Conservation (phyloP, 805 yeast species). For the Lipomyces kockii region DNA sequence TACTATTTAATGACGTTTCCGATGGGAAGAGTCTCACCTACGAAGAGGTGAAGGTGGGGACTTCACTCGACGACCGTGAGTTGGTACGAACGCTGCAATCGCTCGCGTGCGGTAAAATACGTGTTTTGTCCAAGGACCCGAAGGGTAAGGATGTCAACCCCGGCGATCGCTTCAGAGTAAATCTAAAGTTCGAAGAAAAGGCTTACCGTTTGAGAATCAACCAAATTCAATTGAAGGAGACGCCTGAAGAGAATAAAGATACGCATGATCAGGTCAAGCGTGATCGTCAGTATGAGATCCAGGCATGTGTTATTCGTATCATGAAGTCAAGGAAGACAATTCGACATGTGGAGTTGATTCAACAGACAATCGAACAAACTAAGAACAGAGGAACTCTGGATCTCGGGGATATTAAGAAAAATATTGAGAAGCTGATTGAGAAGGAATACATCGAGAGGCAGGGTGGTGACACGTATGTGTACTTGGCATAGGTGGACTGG, state of each 20-base stretch:
- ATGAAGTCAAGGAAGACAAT: slow-evolving; percentile 42
- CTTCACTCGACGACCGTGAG: slow-evolving; percentile 35
- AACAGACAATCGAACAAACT: slow-evolving; percentile 40
- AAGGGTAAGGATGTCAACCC: slow-evolving; percentile 31
- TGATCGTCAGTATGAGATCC: slow-evolving; percentile 45
- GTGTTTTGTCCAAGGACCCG: slow-evolving; percentile 39
- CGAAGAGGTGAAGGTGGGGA: slow-evolving; percentile 32
- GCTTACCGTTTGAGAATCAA: slow-evolving; percentile 39
- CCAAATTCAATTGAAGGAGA: slow-evolving; percentile 39
- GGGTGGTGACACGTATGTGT: slow-evolving; percentile 30
- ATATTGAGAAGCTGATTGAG: slow-evolving; percentile 42
- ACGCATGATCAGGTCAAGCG: slow-evolving; percentile 39
- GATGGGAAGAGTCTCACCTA: slow-evolving; percentile 34
- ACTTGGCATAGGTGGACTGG: slow-evolving; percentile 20
- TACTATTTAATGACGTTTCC: slow-evolving; percentile 39
- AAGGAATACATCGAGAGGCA: slow-evolving; percentile 41
- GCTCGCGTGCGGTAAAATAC: slow-evolving; percentile 39
- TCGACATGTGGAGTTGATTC: slow-evolving; percentile 41
- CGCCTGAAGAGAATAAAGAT: slow-evolving; percentile 37
- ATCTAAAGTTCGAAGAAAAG: slow-evolving; percentile 38
- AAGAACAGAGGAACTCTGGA: slow-evolving; percentile 42
- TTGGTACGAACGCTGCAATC: slow-evolving; percentile 40
- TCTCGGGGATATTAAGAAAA: slow-evolving; percentile 42
- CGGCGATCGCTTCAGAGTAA: slow-evolving; percentile 39
- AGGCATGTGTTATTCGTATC: slow-evolving; percentile 44